Base-by-base conservation (phyloP, 176 grass and related monocot genomes). In the Triticum monococcum region DNA sequence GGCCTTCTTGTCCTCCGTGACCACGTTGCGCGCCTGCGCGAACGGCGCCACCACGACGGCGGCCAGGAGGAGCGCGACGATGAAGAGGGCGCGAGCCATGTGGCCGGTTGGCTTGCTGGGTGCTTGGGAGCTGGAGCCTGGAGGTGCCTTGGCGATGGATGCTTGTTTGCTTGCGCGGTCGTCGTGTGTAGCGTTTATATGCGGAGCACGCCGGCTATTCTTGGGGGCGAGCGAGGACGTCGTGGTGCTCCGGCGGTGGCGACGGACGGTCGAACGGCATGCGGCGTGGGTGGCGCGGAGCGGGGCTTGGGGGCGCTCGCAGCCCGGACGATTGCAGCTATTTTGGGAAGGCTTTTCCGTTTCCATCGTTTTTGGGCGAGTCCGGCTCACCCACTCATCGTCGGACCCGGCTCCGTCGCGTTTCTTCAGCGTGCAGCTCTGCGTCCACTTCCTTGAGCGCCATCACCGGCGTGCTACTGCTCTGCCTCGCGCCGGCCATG, bases 81-180 rank as follows among this genome's bases (percentile, higher is more conserved):
- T 46, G 71, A 74, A 74, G 71, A 74, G 40, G 12, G 22, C 69
- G 69, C 69, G 69, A 23, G 69, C 69, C 69, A 72, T 73, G 12
- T 73, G 68, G 7, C n/a, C 0, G 36, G 36, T 7, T 3, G 26
- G 28, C 28, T 66, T 68, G 37, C 9, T 5, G 68, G 8, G 33
- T 71, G 68, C 33, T 12, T 71, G 35, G 18, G 66, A 68, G 63
- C 50, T 48, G 12, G 1, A 14, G 45, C 25, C 50, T 48, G 12
- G 1, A 14, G 45, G 45, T 30, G 64, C 64, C 24, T 28, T 31
- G 64, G 26, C 25, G 63, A 65, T 65, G 5, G 64, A 8, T 9
- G 28, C 14, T 13, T 69, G 68, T 3, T 11, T 71, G 68, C 10
- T 22, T 43, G 12, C 43, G 12, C 14, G 45, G 4, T 48, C 4